Base-by-base conservation (phyloP, 2,329 filamentous ascomycete species). In the Byssochlamys sp. region DNA sequence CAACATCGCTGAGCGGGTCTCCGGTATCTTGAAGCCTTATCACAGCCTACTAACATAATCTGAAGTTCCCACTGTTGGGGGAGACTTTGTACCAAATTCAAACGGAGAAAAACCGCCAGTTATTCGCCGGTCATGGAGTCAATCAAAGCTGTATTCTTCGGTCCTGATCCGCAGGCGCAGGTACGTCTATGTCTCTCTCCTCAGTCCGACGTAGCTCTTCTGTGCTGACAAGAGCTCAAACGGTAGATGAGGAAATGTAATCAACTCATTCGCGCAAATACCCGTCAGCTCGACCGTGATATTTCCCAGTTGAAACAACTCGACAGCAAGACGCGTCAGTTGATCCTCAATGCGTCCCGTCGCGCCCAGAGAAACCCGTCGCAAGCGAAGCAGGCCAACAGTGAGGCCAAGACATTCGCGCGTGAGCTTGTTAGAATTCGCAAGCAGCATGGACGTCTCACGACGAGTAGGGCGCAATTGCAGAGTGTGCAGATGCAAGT, bases 401-500 rank as follows among this genome's bases (percentile, higher is more conserved):
- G 84, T 62, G 92, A 97, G 70, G 88, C 89, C 48, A 90, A 94
- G 64, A 86, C 87, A 62, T 96, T 96, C 73, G 94, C 94, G 26
- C 83, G 85, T 63, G 92, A 96, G 74, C 82, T 97, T 54, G 84
- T 97, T 61, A 86, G 89, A 55, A 84, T 90, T 59, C 88, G 94
- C 62, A 89, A 87, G 71, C 86, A 91, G 61, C 82, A 81, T 19
- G 77, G 81, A 29, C 85, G 94, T 3, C 81, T 97, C 45, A 81
- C 87, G 19, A 97, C 92, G 0, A 88, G 87, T 66, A 95, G 95
- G 71, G 94, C 94, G 1, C 94, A 97, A 76, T 83, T 99, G 53
- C 86, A 87, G 70, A 92, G 88, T 64, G 92, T 99, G 50, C 87
- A 92, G 74, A 95, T 97, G 91, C 94, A 97, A 76, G 92, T 99